phyloP scores from a whole-genome alignment of 768 basidiomycete species.

The Naematelia encephala region DNA sequence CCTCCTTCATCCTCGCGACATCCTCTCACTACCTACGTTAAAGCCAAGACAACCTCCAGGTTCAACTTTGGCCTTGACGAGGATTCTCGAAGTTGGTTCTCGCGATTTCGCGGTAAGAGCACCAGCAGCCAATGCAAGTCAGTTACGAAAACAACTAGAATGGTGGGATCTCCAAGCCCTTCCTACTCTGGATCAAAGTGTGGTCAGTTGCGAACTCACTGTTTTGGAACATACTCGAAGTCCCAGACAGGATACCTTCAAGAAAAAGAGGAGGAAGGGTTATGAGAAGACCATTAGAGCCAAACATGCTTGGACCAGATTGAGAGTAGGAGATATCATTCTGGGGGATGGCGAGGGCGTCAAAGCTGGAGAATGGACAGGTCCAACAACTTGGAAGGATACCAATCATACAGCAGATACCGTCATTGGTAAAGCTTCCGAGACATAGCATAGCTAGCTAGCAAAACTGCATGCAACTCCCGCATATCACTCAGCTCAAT shows the following conservation, averaged over 20 bases:
- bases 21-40: slow-evolving; percentile 88
- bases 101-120: slow-evolving; percentile 83
- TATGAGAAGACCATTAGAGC: slow-evolving; percentile 90
- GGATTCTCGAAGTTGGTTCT: slow-evolving; percentile 91
- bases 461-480: neutral
- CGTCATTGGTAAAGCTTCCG: neutral
- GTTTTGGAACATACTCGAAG: slow-evolving; percentile 98
- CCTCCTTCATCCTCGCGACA: slow-evolving; percentile 81
- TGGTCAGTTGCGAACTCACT: slow-evolving; percentile 75
- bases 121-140: slow-evolving; percentile 19
- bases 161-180: slow-evolving; percentile 58
- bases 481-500: too few species aligned
- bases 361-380: slow-evolving; percentile 3
- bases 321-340: slow-evolving; percentile 80
- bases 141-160: slow-evolving; percentile 15
- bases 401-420: neutral
- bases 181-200: slow-evolving; percentile 53
- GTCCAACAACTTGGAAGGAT: neutral
- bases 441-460: neutral
- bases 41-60: slow-evolving; percentile 72
- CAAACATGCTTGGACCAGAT: slow-evolving; percentile 92
- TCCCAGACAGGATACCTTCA: slow-evolving; percentile 82
- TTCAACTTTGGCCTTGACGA: slow-evolving; percentile 72
- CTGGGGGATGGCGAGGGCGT: slow-evolving; percentile 44
- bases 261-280: slow-evolving; percentile 98